phyloP scores from a whole-genome alignment of 192 early-diverging fungal genomes.

The Umbelopsis sp. region DNA sequence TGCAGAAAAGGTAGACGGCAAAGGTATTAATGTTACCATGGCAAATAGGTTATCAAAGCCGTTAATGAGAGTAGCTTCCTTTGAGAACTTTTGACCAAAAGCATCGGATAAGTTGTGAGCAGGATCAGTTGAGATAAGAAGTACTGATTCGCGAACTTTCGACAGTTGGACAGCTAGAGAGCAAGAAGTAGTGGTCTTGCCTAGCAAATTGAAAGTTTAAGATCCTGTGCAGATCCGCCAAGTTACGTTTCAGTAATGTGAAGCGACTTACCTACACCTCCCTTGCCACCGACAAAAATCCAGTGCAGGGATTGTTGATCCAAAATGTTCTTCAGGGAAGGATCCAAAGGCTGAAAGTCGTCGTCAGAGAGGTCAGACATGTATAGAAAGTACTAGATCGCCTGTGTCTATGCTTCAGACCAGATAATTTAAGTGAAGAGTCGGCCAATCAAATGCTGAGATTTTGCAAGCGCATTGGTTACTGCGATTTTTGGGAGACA shows the following conservation, averaged over 20 bases:
- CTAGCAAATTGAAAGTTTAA: conserved; percentile 35
- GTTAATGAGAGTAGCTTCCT: conserved; percentile 91
- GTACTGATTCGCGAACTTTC: conserved; percentile 87
- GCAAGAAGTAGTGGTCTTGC: conserved; percentile 77
- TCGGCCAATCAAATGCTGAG: conserved; percentile 6
- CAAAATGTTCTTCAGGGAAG: conserved; percentile 92
- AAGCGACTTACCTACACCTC: conserved; percentile 87
- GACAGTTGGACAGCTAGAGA: conserved; percentile 94
- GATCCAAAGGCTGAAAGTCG: conserved; percentile 75
- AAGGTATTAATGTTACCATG: conserved; percentile 65
- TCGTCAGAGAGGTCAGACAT: conserved; percentile 68
- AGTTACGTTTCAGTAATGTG: not conserved
- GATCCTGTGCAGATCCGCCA: not conserved
- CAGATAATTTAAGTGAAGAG: not conserved
- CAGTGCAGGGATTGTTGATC: conserved; percentile 96
- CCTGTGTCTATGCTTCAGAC: not conserved
- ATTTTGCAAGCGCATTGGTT: not conserved
- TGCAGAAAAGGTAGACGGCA: not conserved
- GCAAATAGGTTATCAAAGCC: conserved; percentile 96
- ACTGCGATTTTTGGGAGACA: no score
- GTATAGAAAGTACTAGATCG: conserved; percentile 18
- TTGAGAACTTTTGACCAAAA: conserved; percentile 99
- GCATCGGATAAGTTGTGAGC: conserved; percentile 99
- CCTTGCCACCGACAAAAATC: conserved; percentile 99
- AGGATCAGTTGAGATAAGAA: conserved; percentile 98